Percentiles rank a stretch among this genome's conserved stretches.
Evolutionary conservation across 768 basidiomycete species (phyloP).

Genomic region (Termitomyces sp.): DNA sequence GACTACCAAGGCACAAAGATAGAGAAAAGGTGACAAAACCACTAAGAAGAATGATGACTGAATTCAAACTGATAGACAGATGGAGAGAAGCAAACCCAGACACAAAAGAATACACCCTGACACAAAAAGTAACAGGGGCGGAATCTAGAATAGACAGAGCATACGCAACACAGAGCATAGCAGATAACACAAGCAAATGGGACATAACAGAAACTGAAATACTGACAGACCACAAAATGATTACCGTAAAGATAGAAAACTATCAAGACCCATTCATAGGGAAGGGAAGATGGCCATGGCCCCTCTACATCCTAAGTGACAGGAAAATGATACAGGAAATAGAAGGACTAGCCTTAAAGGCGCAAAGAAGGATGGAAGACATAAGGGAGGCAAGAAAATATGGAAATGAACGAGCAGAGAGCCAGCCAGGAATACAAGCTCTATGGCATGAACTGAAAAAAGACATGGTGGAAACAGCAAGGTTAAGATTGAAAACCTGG

Average conservation of each 20-base stretch:
- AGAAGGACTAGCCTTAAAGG: too few relatives aligned
- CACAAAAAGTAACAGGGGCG: neutral
- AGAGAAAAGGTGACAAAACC: fast-evolving
- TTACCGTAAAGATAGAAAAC: neutral
- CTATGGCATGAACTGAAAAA: too few relatives aligned
- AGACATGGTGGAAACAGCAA: too few relatives aligned
- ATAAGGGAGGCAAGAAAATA: too few relatives aligned
- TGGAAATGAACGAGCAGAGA: too few relatives aligned
- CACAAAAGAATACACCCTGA: neutral
- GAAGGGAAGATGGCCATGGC: too few relatives aligned
- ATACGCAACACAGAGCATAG: neutral
- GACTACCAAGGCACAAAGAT: neutral
- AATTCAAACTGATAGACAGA: neutral
- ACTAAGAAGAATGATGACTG: neutral
- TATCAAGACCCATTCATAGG: neutral
- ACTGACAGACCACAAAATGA: neutral
- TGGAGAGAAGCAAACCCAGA: neutral
- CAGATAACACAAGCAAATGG: neutral
- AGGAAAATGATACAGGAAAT: too few relatives aligned
- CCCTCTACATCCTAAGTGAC: too few relatives aligned
- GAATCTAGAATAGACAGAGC: neutral
- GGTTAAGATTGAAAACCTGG: too few relatives aligned
- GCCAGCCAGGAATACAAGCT: too few relatives aligned
- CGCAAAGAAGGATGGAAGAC: too few relatives aligned
- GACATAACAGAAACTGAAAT: neutral